A percentile compares a stretch with the other conserved stretches of the same genome.
These are phyloP conservation scores for Penicillium angulare DNA, from an alignment of 495 filamentous ascomycete species.

Conservation along the genomic window DNA sequence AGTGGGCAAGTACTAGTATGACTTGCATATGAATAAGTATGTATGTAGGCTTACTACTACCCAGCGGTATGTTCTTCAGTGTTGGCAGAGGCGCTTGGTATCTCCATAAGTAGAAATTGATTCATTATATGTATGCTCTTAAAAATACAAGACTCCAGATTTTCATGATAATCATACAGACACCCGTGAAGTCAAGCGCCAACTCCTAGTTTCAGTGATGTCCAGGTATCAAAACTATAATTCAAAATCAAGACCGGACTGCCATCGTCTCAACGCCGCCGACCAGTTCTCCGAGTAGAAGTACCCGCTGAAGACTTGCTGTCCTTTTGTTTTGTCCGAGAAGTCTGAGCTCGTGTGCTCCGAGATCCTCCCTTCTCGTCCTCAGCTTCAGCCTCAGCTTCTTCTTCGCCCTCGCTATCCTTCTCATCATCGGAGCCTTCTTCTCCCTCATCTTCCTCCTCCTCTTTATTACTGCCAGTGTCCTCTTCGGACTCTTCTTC, in stretches of 20 bases:
- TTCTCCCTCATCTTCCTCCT: slow-evolving; percentile 34
- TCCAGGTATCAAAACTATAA: not conserved
- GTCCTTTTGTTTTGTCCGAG: slow-evolving; percentile 39
- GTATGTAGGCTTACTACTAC: too few relatives aligned
- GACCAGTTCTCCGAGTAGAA: slow-evolving; percentile 33
- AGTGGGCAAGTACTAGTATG: too few relatives aligned
- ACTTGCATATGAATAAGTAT: too few relatives aligned
- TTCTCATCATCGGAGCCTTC: slow-evolving; percentile 17
- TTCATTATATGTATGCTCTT: not conserved
- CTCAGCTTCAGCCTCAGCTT: slow-evolving; percentile 39
- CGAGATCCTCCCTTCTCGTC: slow-evolving; percentile 38
- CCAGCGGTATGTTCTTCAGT: too few relatives aligned
- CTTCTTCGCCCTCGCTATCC: slow-evolving; percentile 25
- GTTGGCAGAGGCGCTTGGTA: not conserved
- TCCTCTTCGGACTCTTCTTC: slow-evolving; percentile 43
- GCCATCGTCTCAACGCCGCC: slow-evolving; percentile 29
- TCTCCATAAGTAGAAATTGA: not conserved
- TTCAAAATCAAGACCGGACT: slow-evolving; percentile 18
- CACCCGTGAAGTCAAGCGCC: not conserved
- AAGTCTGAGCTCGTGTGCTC: slow-evolving; percentile 40
- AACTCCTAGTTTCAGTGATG: not conserved
- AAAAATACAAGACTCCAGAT: not conserved
- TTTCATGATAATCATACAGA: not conserved
- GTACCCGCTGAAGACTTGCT: slow-evolving; percentile 31
- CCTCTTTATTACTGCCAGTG: slow-evolving; percentile 37